Evolutionary conservation across 495 filamentous ascomycete genomes (phyloP), one percentile per base, ranked within the genome.

Genomic region (Glutinoglossum americanum): DNA sequence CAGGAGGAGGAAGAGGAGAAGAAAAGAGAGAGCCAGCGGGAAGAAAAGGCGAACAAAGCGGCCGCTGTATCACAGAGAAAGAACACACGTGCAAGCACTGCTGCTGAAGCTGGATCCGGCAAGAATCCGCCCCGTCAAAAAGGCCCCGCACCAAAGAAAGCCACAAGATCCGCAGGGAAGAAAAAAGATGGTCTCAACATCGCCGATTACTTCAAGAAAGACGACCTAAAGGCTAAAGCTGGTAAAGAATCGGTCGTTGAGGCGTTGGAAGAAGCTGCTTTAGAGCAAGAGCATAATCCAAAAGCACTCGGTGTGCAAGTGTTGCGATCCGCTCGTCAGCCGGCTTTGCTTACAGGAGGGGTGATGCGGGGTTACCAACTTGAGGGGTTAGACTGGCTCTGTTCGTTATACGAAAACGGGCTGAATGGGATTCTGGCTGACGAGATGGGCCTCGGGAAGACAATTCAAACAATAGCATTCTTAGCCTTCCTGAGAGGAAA

Each of bases 381-480:
- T 0, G 89, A 97, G 69, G 92, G 92, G 0, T 66, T 98, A 25
- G 89, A 92, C 21, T 98, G 92, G 92, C 78, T 97, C 64, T 80
- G 77, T 32, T 81, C 80, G 3, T 67, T 87, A 7, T 94, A 87
- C 66, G 87, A 95, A 74, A 94, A 95, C 66, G 89, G 92, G 4
- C 74, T 97, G 64, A 94, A 88, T 64, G 92, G 92, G 0, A 98
- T 98, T 60, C 68, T 98, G 25, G 92, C 92, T 0, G 92, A 98
- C 64, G 92, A 98, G 68, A 98, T 98, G 92, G 92, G 92, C 1
- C 68, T 97, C 27, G 90, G 90, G 62, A 97, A 97, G 72, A 97
- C 90, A 0, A 76, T 98, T 1, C 92, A 98, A 69, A 85, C 89
- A 0, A 97, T 97, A 41, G 84, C 87, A 0, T 78, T 97, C 59